These are phyloP conservation scores for Neonectria hederae DNA, from an alignment of 2,329 filamentous ascomycete genomes.

Conservation along the genomic window DNA sequence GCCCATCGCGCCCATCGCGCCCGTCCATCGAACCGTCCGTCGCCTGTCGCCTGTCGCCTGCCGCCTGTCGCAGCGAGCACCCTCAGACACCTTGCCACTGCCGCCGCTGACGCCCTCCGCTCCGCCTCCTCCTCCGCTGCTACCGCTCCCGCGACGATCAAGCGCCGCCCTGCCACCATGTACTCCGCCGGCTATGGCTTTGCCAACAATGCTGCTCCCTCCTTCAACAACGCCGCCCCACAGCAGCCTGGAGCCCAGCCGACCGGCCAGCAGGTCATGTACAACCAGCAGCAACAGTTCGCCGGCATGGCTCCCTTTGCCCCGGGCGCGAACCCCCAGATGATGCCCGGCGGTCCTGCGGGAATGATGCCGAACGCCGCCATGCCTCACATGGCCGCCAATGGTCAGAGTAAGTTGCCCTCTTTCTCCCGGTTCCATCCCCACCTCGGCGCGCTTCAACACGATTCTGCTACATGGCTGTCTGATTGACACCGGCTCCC, in stretches of 20 bases:
- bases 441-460: conserved; percentile 16
- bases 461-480: conserved; percentile 1
- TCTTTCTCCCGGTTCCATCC: conserved; percentile 35
- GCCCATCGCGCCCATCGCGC: not conserved
- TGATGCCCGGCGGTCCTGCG: conserved; percentile 64
- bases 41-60: conserved; percentile 15
- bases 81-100: conserved; percentile 1
- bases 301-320: conserved; percentile 62
- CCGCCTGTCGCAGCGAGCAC: conserved; percentile 29
- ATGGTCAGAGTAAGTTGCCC: conserved; percentile 66
- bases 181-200: conserved; percentile 66
- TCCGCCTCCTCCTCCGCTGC: conserved; percentile 7
- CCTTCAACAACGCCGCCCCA: conserved; percentile 58
- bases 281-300: conserved; percentile 65
- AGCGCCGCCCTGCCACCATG: conserved; percentile 50
- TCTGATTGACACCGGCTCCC: conserved; percentile 1
- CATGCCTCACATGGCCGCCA: conserved; percentile 67
- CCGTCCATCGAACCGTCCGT: conserved; percentile 15
- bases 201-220: conserved; percentile 60
- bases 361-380: conserved; percentile 71
- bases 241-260: conserved; percentile 51
- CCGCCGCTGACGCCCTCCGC: not conserved
- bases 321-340: conserved; percentile 61
- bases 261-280: conserved; percentile 65
- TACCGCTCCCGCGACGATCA: conserved; percentile 17